Percentiles rank a stretch among this genome's conserved stretches.
Conservation (phyloP, 768 basidiomycete species). For the Tremella mesenterica region DNA sequence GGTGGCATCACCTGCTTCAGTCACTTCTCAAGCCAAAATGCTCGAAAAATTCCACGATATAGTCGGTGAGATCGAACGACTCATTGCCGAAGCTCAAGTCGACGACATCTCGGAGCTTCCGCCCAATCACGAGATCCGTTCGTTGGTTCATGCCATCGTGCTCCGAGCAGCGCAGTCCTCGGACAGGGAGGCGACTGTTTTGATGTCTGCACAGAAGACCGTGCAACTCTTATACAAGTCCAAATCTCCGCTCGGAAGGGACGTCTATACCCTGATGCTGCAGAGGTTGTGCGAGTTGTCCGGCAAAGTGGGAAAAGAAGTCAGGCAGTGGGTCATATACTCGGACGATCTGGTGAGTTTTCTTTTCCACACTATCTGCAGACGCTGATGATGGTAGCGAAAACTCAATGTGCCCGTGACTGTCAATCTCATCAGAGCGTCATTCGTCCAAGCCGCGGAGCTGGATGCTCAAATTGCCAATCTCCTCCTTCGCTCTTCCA, state of each 20-base stretch:
- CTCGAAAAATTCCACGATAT: conserved; percentile 63
- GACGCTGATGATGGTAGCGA: conserved; percentile 53
- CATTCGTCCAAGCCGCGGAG: conserved; percentile 64
- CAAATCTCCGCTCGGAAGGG: conserved; percentile 70
- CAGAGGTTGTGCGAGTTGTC: conserved; percentile 81
- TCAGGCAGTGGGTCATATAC: conserved; percentile 89
- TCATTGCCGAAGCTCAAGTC: conserved; percentile 64
- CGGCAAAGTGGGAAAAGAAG: conserved; percentile 90
- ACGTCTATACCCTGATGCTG: conserved; percentile 82
- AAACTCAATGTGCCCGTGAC: conserved; percentile 95
- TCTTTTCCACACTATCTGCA: background rate
- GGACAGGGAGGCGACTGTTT: conserved; percentile 74
- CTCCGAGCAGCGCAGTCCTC: conserved; percentile 67
- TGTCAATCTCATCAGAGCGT: conserved; percentile 72
- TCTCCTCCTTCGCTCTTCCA: conserved; percentile 66
- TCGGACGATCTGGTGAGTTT: conserved; percentile 82
- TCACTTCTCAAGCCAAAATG: conserved; percentile 68
- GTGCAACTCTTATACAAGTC: conserved; percentile 93
- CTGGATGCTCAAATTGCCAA: conserved; percentile 89
- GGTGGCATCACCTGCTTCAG: conserved; percentile 21
- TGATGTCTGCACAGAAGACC: conserved; percentile 91
- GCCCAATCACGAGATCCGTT: conserved; percentile 75
- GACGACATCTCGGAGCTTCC: conserved; percentile 64
- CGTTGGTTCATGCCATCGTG: conserved; percentile 72
- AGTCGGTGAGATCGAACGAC: conserved; percentile 65